A percentile compares a stretch with the other conserved stretches of the same genome.
phyloP scores from a whole-genome alignment of 2,329 filamentous ascomycete genomes.

The Aureobasidium sp. region DNA sequence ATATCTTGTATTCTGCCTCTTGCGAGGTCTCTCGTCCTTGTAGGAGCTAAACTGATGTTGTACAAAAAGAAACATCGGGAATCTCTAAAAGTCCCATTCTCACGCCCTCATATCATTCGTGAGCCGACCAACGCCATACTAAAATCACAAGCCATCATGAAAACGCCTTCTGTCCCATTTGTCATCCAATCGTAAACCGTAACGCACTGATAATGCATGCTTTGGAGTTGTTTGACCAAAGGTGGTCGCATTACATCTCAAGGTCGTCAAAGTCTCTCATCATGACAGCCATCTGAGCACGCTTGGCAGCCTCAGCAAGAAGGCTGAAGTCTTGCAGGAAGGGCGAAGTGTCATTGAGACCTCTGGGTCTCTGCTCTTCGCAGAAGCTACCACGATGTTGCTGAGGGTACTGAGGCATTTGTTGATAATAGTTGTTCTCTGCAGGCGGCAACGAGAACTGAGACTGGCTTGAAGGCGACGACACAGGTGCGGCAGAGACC shows the following conservation, averaged over 20 bases:
- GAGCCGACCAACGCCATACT: conserved; percentile 11
- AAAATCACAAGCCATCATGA: background rate
- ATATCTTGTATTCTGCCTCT: conserved; percentile 1
- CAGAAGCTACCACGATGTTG: conserved; percentile 22
- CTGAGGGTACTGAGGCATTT: conserved; percentile 22
- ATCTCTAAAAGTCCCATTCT: background rate
- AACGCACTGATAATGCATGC: conserved; percentile 6
- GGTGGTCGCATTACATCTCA: conserved; percentile 40
- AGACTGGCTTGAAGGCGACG: conserved; percentile 30
- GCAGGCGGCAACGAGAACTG: conserved; percentile 22
- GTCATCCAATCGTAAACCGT: conserved; percentile 12
- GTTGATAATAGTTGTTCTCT: conserved; percentile 22
- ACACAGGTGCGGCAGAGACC: conserved; percentile 28
- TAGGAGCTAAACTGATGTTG: background rate
- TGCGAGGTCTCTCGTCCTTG: background rate
- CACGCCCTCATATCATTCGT: background rate
- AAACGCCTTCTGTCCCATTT: conserved; percentile 1
- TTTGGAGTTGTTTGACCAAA: background rate
- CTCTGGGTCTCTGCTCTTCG: conserved; percentile 24
- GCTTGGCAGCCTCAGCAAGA: conserved; percentile 85
- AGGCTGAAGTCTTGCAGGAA: conserved; percentile 79
- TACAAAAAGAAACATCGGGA: background rate
- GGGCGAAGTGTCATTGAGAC: conserved; percentile 43
- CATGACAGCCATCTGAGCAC: conserved; percentile 83
- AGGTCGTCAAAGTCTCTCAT: conserved; percentile 78